Percentiles rank a stretch among this genome's conserved stretches.
phyloP scores from a whole-genome alignment of 2,329 filamentous ascomycete genomes.

The Exophiala phaeomuriformis region DNA sequence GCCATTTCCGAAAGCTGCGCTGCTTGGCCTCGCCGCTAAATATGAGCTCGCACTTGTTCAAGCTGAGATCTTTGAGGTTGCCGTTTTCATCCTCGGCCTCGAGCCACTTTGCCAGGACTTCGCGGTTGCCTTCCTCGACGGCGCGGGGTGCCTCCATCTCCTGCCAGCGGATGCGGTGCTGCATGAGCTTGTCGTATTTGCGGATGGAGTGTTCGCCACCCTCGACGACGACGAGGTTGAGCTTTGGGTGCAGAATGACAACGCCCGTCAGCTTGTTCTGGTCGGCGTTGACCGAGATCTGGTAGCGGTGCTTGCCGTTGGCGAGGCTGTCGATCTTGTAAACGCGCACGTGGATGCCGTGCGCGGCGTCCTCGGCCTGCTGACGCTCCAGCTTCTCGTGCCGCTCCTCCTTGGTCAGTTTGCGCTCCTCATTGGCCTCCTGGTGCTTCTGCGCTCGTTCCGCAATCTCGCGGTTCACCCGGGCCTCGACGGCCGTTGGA shows the following conservation, averaged over 20 bases:
- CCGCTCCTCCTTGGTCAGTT: constrained; percentile 78
- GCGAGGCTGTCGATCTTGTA: constrained; percentile 86
- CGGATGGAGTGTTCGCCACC: constrained; percentile 76
- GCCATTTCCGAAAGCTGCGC: constrained; percentile 78
- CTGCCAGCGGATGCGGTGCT: constrained; percentile 89
- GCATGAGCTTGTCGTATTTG: constrained; percentile 86
- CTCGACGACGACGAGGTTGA: constrained; percentile 86
- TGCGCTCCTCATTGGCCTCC: constrained; percentile 70
- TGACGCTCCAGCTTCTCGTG: constrained; percentile 75
- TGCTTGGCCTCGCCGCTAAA: constrained; percentile 87
- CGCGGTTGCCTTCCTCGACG: constrained; percentile 50
- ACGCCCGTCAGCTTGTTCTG: constrained; percentile 79
- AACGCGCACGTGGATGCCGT: constrained; percentile 77
- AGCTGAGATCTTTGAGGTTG: constrained; percentile 68
- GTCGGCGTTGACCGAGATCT: constrained; percentile 86
- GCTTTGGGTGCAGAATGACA: constrained; percentile 83
- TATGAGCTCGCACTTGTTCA: constrained; percentile 74
- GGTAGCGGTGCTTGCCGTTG: constrained; percentile 88
- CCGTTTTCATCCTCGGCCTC: constrained; percentile 68
- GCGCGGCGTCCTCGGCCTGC: constrained; percentile 79
- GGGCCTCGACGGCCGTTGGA: constrained; percentile 90
- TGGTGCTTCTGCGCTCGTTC: constrained; percentile 76
- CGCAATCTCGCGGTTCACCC: constrained; percentile 86
- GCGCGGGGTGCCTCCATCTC: constrained; percentile 69
- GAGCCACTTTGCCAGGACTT: constrained; percentile 63